phyloP scores from a whole-genome alignment of 257 asterid genomes.

The Gardenia jasminoides region DNA sequence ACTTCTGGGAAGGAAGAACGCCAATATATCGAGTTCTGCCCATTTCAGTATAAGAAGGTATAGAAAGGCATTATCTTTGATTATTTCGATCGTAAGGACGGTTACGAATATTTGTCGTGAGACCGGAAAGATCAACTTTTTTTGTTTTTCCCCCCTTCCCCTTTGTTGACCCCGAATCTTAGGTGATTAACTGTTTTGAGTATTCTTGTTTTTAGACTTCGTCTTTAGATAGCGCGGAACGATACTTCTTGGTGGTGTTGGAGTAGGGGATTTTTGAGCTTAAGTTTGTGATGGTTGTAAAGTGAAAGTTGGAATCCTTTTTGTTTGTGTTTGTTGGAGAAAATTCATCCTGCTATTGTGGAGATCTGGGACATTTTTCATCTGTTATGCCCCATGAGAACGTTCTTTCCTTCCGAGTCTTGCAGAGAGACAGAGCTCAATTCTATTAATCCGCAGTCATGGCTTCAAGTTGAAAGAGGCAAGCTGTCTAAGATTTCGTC shows the following conservation, averaged over 20 bases:
- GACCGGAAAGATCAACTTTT: slow-evolving; percentile 4
- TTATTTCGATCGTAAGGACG: slow-evolving; percentile 12
- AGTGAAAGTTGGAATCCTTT: slow-evolving; percentile 13
- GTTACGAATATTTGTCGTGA: not conserved
- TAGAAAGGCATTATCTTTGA: not conserved
- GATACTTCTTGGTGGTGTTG: slow-evolving; percentile 24
- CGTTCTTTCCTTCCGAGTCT: slow-evolving; percentile 77
- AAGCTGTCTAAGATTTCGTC: slow-evolving; percentile 66
- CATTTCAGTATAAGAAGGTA: slow-evolving; percentile 13
- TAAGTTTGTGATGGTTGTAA: slow-evolving; percentile 21
- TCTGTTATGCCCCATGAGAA: slow-evolving; percentile 94
- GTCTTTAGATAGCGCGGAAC: slow-evolving; percentile 1
- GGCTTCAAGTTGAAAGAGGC: slow-evolving; percentile 99
- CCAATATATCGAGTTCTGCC: not conserved
- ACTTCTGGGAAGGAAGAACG: slow-evolving; percentile 4
- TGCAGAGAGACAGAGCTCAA: slow-evolving; percentile 73
- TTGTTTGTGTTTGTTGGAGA: slow-evolving; percentile 15
- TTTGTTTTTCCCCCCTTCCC: not conserved
- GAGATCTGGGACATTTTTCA: slow-evolving; percentile 85
- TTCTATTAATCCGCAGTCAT: slow-evolving; percentile 84
- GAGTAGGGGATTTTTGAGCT: slow-evolving; percentile 16
- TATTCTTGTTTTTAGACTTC: not conserved
- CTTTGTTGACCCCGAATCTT: not conserved
- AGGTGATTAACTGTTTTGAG: not conserved
- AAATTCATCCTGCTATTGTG: slow-evolving; percentile 57